Evolutionary conservation across 139 green algal genomes (phyloP).

Genomic region (Coelastrella sp.): DNA sequence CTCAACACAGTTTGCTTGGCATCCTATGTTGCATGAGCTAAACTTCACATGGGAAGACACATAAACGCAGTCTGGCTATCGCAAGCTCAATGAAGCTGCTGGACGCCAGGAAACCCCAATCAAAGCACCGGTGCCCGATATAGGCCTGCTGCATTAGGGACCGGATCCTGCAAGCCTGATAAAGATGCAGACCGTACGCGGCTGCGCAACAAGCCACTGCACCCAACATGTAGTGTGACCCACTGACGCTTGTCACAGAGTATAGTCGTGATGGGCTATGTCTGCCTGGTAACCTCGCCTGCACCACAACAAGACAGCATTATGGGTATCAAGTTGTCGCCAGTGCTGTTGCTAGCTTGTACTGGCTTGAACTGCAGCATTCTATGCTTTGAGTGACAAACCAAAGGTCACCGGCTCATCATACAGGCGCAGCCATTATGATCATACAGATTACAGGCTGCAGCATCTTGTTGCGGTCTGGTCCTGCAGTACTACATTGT

Average conservation of each 20-base stretch:
- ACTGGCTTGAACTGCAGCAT: background rate
- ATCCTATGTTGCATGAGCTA: no score
- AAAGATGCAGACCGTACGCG: background rate
- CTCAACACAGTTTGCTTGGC: no score
- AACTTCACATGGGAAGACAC: no score
- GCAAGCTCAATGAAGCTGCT: no score
- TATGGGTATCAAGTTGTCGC: no score
- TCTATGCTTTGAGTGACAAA: background rate
- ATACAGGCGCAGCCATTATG: background rate
- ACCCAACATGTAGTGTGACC: background rate
- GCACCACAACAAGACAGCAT: background rate
- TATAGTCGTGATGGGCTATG: constrained; percentile 33
- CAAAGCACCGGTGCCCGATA: no score
- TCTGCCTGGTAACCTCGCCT: constrained; percentile 36
- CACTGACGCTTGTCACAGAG: background rate
- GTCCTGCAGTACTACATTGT: no score
- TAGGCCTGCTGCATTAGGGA: no score
- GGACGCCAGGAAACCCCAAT: no score
- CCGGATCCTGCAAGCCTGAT: background rate
- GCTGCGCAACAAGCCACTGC: background rate
- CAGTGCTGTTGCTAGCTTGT: background rate
- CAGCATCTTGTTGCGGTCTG: background rate
- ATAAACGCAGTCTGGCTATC: no score
- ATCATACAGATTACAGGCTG: background rate
- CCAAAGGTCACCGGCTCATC: background rate